Percentiles rank a stretch among this genome's conserved stretches.
These are phyloP conservation scores for Parathielavia appendiculata DNA, from an alignment of 495 filamentous ascomycete genomes.

Conservation along the genomic window DNA sequence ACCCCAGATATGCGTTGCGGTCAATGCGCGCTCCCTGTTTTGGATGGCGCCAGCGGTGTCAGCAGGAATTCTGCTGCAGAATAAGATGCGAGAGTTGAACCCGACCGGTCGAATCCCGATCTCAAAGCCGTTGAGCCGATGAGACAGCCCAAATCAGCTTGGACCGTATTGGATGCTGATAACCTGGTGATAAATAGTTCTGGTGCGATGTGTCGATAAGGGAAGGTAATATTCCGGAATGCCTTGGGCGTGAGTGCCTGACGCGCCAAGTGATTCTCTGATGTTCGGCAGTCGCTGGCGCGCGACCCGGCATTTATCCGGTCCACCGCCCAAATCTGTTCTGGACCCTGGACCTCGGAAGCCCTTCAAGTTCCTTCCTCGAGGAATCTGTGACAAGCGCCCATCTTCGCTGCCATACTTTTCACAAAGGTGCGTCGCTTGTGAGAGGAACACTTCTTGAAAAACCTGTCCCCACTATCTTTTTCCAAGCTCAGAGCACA, in stretches of 20 bases:
- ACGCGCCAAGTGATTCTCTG: background rate
- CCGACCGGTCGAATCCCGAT: slow-evolving; percentile 21
- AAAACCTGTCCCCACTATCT: background rate
- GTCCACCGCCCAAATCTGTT: slow-evolving; percentile 9
- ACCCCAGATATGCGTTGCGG: background rate
- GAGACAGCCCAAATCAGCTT: background rate
- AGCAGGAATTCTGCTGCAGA: slow-evolving; percentile 8
- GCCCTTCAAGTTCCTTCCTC: background rate
- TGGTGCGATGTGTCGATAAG: too few relatives aligned
- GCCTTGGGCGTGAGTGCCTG: background rate
- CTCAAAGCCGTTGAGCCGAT: background rate
- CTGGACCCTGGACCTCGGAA: background rate
- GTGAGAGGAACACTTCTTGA: background rate
- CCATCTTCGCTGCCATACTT: background rate
- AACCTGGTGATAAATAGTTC: too few relatives aligned
- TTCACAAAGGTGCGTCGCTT: background rate
- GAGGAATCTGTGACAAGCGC: background rate
- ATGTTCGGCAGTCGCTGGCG: background rate
- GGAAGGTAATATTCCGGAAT: too few relatives aligned
- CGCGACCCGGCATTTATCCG: slow-evolving; percentile 11
- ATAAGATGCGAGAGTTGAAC: slow-evolving; percentile 20
- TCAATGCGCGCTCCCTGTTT: background rate
- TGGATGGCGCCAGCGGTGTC: slow-evolving; percentile 7
- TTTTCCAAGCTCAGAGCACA: slow-evolving; percentile 15
- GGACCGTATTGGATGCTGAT: background rate